Evolutionary conservation across 306 rosid species (phyloP).

Genomic region (Abrus precatorius): DNA sequence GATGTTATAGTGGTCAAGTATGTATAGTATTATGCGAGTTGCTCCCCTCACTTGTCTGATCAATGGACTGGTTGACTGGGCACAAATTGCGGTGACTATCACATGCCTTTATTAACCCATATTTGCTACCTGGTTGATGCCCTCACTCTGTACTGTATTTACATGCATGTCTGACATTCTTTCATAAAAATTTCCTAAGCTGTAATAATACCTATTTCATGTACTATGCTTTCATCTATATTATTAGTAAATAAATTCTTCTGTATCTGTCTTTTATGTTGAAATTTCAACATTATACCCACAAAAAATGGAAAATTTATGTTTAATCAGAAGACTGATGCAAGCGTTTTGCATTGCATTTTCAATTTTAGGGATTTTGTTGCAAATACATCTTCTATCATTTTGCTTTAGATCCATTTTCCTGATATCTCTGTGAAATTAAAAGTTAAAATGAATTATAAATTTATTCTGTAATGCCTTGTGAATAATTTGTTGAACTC

Average conservation of each 20-base stretch:
- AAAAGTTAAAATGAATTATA: background rate
- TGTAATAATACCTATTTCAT: background rate
- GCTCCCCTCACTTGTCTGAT: background rate
- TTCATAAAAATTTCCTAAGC: background rate
- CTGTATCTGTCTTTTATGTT: background rate
- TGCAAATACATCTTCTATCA: background rate
- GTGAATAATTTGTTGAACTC: background rate
- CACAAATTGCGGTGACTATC: conserved; percentile 4
- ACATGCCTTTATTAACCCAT: background rate
- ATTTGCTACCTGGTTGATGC: background rate
- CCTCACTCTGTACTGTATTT: background rate
- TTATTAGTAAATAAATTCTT: background rate
- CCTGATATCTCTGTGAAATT: conserved; percentile 2
- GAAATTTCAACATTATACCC: background rate
- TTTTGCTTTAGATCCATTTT: background rate
- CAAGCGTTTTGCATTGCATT: background rate
- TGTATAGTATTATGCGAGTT: background rate
- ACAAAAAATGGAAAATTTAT: background rate
- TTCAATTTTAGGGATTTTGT: background rate
- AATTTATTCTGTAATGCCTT: background rate
- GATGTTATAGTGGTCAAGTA: conserved; percentile 25
- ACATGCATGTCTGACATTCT: background rate
- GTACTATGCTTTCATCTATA: background rate
- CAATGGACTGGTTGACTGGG: too few species aligned
- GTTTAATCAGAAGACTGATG: background rate